Percentiles rank a stretch among this genome's conserved stretches.
These are phyloP conservation scores for Pleurostoma richardsiae DNA, from an alignment of 2,329 filamentous ascomycete species.

Conservation along the genomic window DNA sequence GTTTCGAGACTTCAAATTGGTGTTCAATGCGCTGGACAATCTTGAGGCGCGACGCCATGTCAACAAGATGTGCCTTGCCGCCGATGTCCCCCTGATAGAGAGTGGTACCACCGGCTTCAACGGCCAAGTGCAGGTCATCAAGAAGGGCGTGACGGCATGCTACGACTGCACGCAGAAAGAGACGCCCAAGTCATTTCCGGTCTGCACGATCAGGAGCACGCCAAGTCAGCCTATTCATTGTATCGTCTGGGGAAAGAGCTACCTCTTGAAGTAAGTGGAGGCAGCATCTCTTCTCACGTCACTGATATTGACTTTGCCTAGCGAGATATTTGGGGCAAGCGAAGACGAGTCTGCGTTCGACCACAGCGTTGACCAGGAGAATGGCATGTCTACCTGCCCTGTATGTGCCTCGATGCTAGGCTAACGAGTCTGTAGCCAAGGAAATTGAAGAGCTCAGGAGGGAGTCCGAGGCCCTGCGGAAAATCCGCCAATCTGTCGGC, in stretches of 20 bases:
- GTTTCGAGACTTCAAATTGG: conserved; percentile 77
- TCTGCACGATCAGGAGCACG: conserved; percentile 95
- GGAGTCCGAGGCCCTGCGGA: conserved; percentile 78
- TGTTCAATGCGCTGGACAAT: conserved; percentile 97
- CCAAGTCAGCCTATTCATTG: conserved; percentile 96
- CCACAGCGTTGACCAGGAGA: conserved; percentile 73
- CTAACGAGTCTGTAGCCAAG: conserved; percentile 34
- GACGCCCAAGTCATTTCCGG: conserved; percentile 85
- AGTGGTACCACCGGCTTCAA: conserved; percentile 98
- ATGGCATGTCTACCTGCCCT: conserved; percentile 43
- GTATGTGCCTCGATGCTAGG: neutral
- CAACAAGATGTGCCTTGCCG: conserved; percentile 94
- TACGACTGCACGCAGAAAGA: conserved; percentile 94
- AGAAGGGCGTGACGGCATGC: conserved; percentile 86
- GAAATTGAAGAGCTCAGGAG: conserved; percentile 85
- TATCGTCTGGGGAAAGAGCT: conserved; percentile 98
- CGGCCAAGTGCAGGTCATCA: conserved; percentile 95
- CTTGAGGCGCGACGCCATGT: conserved; percentile 90
- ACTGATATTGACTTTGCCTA: conserved; percentile 6
- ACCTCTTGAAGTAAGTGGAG: conserved; percentile 70
- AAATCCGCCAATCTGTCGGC: conserved; percentile 76
- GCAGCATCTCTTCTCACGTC: neutral
- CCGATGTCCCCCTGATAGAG: conserved; percentile 85
- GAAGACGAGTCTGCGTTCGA: conserved; percentile 84
- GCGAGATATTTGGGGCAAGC: conserved; percentile 84